phyloP scores from a whole-genome alignment of 2,329 filamentous ascomycete species.

The Penicillium sp. region DNA sequence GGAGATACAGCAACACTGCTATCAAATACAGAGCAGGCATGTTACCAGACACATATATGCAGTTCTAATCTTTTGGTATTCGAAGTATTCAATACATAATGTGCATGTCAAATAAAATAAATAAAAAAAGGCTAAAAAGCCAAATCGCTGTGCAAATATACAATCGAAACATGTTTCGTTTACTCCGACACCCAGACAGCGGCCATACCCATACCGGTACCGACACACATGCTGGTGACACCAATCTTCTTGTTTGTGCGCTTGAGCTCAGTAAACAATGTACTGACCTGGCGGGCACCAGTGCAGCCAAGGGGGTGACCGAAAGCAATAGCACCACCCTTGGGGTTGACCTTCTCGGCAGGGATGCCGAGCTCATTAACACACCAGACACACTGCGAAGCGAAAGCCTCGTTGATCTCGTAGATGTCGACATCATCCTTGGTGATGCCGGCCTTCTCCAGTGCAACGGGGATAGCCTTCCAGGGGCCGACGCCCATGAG shows the following conservation, averaged over 20 bases:
- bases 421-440: slow-evolving; percentile 94
- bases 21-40: not conserved
- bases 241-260: slow-evolving; percentile 81
- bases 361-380: slow-evolving; percentile 82
- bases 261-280: slow-evolving; percentile 83
- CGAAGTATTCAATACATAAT: slow-evolving; percentile 21
- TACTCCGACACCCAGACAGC: slow-evolving; percentile 95
- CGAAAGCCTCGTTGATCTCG: slow-evolving; percentile 99
- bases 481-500: slow-evolving; percentile 96
- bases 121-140: slow-evolving; percentile 16
- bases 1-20: not conserved
- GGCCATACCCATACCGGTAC: slow-evolving; percentile 97
- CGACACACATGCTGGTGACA: slow-evolving; percentile 93
- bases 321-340: slow-evolving; percentile 94
- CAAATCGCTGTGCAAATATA: slow-evolving; percentile 24
- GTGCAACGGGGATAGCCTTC: slow-evolving; percentile 90
- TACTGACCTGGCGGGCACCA: slow-evolving; percentile 88
- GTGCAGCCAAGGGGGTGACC: slow-evolving; percentile 94
- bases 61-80: slow-evolving; percentile 22
- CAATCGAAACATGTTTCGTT: slow-evolving; percentile 18
- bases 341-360: slow-evolving; percentile 87
- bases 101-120: slow-evolving; percentile 12
- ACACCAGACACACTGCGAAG: slow-evolving; percentile 91
- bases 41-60: not conserved
- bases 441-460: slow-evolving; percentile 79